Evolutionary conservation across 1,284 basidiomycete genomes (phyloP).

Genomic region (Sanghuangporus weigelae): DNA sequence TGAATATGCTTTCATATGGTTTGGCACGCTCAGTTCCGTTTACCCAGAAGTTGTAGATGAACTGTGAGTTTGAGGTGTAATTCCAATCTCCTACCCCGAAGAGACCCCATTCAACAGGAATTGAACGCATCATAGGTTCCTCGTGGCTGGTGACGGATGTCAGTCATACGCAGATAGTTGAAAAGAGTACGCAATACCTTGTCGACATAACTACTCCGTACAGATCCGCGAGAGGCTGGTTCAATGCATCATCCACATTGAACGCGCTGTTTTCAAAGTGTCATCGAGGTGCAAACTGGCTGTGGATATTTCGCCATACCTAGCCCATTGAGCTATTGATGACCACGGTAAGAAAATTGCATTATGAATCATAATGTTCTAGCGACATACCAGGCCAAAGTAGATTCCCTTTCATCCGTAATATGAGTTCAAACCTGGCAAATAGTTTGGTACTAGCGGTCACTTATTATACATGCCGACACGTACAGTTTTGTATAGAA

Average conservation of each 20-base stretch:
- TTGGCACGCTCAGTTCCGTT: constrained; percentile 51
- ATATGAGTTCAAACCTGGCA: constrained; percentile 55
- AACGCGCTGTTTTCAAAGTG: constrained; percentile 47
- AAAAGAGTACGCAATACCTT: constrained; percentile 29
- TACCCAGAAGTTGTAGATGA: constrained; percentile 56
- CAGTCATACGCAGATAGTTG: neutral
- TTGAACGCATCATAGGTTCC: constrained; percentile 62
- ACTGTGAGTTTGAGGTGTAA: constrained; percentile 46
- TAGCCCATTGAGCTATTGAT: neutral
- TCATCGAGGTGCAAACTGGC: neutral
- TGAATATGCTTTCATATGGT: constrained; percentile 55
- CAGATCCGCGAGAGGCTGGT: constrained; percentile 58
- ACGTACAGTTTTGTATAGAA: constrained; percentile 51
- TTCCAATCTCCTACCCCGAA: constrained; percentile 58
- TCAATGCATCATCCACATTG: constrained; percentile 59
- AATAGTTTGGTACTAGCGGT: neutral
- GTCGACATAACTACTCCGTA: constrained; percentile 71
- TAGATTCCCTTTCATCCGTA: constrained; percentile 67
- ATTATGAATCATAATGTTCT: neutral
- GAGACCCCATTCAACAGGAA: constrained; percentile 53
- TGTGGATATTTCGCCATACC: neutral
- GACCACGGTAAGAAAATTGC: neutral
- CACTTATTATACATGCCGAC: neutral
- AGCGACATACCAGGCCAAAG: constrained; percentile 54
- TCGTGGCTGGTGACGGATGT: constrained; percentile 40